Conservation (phyloP, 2,329 filamentous ascomycete species). For the Eurotiales sp. region DNA sequence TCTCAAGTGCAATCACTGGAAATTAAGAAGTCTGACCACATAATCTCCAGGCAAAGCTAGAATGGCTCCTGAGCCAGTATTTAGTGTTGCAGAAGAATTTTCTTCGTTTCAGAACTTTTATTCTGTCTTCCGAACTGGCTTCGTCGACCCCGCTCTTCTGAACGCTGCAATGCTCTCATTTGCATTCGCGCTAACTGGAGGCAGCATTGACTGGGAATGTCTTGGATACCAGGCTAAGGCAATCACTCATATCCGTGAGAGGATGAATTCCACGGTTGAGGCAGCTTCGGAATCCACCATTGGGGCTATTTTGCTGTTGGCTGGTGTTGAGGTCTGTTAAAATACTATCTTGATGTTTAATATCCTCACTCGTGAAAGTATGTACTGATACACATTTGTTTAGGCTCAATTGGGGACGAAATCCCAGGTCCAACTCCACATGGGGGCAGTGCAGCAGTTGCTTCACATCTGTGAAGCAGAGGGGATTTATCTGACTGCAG, state of each 20-base stretch:
- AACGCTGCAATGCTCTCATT: slow-evolving; percentile 42
- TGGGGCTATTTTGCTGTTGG: slow-evolving; percentile 42
- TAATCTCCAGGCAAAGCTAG: slow-evolving; percentile 22
- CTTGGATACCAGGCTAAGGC: slow-evolving; percentile 35
- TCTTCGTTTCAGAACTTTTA: slow-evolving; percentile 38
- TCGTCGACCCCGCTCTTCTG: slow-evolving; percentile 36
- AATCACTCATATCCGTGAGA: slow-evolving; percentile 31
- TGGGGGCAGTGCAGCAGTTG: slow-evolving; percentile 37
- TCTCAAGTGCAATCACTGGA: neutral
- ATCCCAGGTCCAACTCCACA: slow-evolving; percentile 41
- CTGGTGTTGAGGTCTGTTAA: slow-evolving; percentile 39
- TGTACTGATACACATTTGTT: slow-evolving; percentile 6
- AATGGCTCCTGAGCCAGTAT: slow-evolving; percentile 32
- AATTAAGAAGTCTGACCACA: neutral
- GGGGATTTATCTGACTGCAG: slow-evolving; percentile 30
- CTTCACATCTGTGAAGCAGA: slow-evolving; percentile 30
- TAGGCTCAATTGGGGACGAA: slow-evolving; percentile 38
- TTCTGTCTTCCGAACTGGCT: slow-evolving; percentile 30
- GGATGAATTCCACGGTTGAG: slow-evolving; percentile 25
- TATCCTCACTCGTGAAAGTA: no score
- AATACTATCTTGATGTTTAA: neutral
- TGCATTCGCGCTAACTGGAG: slow-evolving; percentile 26
- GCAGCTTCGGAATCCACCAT: slow-evolving; percentile 36
- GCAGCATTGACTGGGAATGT: slow-evolving; percentile 28
- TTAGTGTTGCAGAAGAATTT: slow-evolving; percentile 36